Conservation (phyloP, 257 asterid species). For the Linderniella brevidens region DNA sequence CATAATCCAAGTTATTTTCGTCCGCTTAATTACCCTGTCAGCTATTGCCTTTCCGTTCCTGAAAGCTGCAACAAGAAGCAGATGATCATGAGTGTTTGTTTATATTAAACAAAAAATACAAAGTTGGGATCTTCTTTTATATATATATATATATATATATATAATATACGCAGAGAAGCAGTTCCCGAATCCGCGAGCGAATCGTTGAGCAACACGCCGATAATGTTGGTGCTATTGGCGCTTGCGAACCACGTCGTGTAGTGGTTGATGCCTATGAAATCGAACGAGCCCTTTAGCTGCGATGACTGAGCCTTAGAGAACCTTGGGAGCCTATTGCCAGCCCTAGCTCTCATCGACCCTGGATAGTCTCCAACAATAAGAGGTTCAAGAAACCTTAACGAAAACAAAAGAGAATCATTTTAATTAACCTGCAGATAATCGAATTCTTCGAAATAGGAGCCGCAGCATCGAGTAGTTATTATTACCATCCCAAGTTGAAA, state of each 20-base stretch:
- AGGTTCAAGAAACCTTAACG: conserved; percentile 65
- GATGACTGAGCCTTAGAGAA: conserved; percentile 34
- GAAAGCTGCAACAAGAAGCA: not conserved
- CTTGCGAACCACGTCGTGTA: conserved; percentile 76
- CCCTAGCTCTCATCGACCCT: conserved; percentile 45
- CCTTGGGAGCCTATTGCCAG: conserved; percentile 35
- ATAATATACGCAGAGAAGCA: conserved; percentile 39
- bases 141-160: not conserved
- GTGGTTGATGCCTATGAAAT: conserved; percentile 79
- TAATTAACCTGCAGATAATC: too few species aligned
- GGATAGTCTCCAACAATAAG: conserved; percentile 67
- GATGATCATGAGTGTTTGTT: not conserved
- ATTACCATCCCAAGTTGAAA: conserved; percentile 63
- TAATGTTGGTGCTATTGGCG: conserved; percentile 20
- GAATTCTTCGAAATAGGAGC: too few species aligned
- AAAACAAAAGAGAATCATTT: not conserved
- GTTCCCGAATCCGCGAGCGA: conserved; percentile 50
- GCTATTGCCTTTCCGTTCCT: not conserved
- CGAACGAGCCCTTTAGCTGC: conserved; percentile 42
- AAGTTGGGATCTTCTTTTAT: not conserved
- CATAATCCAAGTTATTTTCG: not conserved
- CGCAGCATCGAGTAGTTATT: not conserved
- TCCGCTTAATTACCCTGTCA: not conserved
- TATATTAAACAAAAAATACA: not conserved
- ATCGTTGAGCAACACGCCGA: conserved; percentile 42